Evolutionary conservation across 2,329 filamentous ascomycete genomes (phyloP).

Genomic region (Tolypocladium paradoxum): DNA sequence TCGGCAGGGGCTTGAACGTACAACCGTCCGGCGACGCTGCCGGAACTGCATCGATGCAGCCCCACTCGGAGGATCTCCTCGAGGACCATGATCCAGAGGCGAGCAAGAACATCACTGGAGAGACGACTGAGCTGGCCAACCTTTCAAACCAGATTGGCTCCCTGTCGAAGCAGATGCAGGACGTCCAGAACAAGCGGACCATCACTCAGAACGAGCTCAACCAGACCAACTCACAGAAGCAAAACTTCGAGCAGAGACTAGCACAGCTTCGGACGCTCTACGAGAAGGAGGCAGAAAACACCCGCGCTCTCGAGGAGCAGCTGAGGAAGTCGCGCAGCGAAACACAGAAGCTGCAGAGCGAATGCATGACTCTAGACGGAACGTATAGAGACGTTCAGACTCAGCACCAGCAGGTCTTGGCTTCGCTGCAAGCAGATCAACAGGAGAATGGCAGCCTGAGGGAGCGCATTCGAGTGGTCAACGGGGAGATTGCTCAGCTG

Average conservation of each 20-base stretch:
- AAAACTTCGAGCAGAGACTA: constrained; percentile 81
- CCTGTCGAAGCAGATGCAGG: constrained; percentile 86
- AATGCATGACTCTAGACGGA: constrained; percentile 74
- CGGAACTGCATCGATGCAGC: constrained; percentile 9
- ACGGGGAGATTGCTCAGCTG: constrained; percentile 70
- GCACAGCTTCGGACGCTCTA: constrained; percentile 80
- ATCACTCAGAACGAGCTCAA: constrained; percentile 73
- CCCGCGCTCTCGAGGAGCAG: constrained; percentile 75
- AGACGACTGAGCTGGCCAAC: constrained; percentile 88
- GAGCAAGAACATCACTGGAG: constrained; percentile 76
- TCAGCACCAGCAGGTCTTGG: constrained; percentile 67
- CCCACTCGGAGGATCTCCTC: constrained; percentile 69
- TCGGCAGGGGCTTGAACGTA: constrained; percentile 70
- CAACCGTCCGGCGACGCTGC: constrained; percentile 60
- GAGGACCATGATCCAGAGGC: constrained; percentile 82
- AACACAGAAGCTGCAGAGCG: constrained; percentile 72
- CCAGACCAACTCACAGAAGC: constrained; percentile 76
- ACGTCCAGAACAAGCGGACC: constrained; percentile 72
- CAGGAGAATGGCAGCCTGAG: constrained; percentile 79
- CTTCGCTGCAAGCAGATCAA: constrained; percentile 73
- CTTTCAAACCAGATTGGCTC: constrained; percentile 91
- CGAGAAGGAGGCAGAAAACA: constrained; percentile 84
- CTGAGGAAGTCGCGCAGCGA: constrained; percentile 66
- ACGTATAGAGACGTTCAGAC: constrained; percentile 69
- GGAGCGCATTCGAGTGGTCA: constrained; percentile 75